Base-by-base conservation (phyloP, 164 flowering plant genomes). In the Sedum album region DNA sequence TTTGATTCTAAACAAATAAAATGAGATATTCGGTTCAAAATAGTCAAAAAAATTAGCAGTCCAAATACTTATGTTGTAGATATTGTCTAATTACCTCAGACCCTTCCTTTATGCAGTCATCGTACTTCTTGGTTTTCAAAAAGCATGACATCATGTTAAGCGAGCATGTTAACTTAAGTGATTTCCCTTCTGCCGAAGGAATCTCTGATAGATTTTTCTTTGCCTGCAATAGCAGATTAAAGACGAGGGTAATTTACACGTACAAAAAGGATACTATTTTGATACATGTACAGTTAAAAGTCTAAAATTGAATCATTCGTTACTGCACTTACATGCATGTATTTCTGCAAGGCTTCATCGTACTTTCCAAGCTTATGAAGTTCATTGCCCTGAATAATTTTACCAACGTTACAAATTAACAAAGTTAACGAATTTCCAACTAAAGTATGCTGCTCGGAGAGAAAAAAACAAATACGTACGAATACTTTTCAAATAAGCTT, bases 141-240 rank as follows among this genome's bases (percentile, higher is more conserved):
- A 87, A 94, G 74, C 97, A 94, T 5, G 99, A 90, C 99, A 94
- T 94, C 78, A 86, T 73, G 77, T 94, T 94, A 65, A 91, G 93
- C 31, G 99, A 88, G 76, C 97, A 94, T 28, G 90, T 92, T 75
- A 83, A 69, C 66, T 77, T 72, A 20, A 94, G 80, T 31, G 74
- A 25, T 77, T 80, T 77, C 48, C 82, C 84, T 76, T 86, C 80
- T 51, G 91, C 69, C 11, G 82, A 68, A 62, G 88, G 89, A 42
- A 85, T 60, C 18, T 73, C 80, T 55, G 79, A 78, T 31, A 91
- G 72, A 77, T 91, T 94, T 10, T 82, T 78, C 78, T 89, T 94
- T 53, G 96, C 98, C 98, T 93, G 73, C 62, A 68, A 31, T 66
- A 17, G 62, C 46, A 60, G 55, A 60, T 65, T 7, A 61, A 65